These are phyloP conservation scores for Dipteronia dyeriana DNA, from an alignment of 345 rosid species.

Conservation along the genomic window DNA sequence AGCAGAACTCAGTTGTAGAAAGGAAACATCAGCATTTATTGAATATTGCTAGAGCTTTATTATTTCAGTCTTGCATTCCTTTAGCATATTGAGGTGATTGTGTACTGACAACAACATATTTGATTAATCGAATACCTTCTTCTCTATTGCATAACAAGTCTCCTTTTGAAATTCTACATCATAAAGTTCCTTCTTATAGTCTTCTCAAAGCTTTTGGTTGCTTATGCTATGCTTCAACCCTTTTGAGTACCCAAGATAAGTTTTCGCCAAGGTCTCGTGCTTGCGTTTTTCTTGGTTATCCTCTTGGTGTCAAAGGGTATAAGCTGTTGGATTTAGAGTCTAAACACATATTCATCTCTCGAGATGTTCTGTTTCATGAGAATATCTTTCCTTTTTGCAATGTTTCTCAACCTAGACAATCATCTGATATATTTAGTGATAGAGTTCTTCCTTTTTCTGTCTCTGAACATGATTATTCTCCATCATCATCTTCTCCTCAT, in stretches of 20 bases:
- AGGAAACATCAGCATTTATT: slow-evolving; percentile 6
- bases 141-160: neutral
- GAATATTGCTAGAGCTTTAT: neutral
- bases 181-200: neutral
- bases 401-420: too few species aligned
- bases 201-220: neutral
- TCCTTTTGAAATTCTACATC: neutral
- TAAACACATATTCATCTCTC: neutral
- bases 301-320: neutral
- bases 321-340: neutral
- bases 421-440: too few species aligned
- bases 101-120: neutral
- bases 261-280: neutral
- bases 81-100: neutral
- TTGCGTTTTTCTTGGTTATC: neutral
- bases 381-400: too few species aligned
- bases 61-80: neutral
- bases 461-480: too few species aligned
- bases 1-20: too few species aligned
- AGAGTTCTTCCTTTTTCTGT: too few species aligned
- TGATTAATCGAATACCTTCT: slow-evolving; percentile 2
- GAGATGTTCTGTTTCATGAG: too few species aligned
- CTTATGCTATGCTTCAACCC: slow-evolving; percentile 2
- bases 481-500: too few species aligned
- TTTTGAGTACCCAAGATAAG: neutral